Evolutionary conservation across 305 asterid species (phyloP).

Genomic region (Plantago rigida): DNA sequence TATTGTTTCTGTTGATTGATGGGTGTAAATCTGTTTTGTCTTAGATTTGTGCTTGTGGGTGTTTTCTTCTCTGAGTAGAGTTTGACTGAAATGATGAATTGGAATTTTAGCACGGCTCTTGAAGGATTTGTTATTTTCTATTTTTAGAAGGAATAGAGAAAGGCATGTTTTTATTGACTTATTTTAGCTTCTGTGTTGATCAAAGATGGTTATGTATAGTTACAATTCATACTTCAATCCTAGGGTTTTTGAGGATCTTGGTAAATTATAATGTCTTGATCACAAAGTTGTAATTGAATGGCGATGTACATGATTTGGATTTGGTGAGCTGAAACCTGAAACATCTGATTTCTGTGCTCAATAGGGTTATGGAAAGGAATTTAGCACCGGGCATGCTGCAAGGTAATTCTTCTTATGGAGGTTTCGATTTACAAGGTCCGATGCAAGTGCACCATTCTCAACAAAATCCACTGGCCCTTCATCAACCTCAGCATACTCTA

Average conservation of each 20-base stretch:
- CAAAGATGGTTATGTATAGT: background rate
- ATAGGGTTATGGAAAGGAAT: conserved; percentile 42
- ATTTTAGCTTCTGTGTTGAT: background rate
- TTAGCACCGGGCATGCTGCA: conserved; percentile 41
- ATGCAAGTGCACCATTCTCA: conserved; percentile 44
- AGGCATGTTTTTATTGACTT: background rate
- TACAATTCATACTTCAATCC: conserved; percentile 2
- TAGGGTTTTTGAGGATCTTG: conserved; percentile 25
- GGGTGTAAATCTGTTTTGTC: conserved; percentile 13
- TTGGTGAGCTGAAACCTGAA: conserved; percentile 7
- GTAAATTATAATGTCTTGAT: conserved; percentile 4
- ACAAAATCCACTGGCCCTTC: conserved; percentile 29
- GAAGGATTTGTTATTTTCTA: conserved; percentile 13
- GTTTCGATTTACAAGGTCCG: conserved; percentile 49
- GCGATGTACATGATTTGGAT: conserved; percentile 25
- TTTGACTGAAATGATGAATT: conserved; percentile 17
- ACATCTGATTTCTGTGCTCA: background rate
- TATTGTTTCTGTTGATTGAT: conserved; percentile 21
- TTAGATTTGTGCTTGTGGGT: background rate
- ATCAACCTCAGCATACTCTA: conserved; percentile 33
- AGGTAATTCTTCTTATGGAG: conserved; percentile 40
- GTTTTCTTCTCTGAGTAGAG: background rate
- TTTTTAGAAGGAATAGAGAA: background rate
- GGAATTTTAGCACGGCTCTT: conserved; percentile 17
- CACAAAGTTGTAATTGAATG: conserved; percentile 15